Conservation (phyloP, 2,329 filamentous ascomycete species). For the Pseudofabraea citricarpa region DNA sequence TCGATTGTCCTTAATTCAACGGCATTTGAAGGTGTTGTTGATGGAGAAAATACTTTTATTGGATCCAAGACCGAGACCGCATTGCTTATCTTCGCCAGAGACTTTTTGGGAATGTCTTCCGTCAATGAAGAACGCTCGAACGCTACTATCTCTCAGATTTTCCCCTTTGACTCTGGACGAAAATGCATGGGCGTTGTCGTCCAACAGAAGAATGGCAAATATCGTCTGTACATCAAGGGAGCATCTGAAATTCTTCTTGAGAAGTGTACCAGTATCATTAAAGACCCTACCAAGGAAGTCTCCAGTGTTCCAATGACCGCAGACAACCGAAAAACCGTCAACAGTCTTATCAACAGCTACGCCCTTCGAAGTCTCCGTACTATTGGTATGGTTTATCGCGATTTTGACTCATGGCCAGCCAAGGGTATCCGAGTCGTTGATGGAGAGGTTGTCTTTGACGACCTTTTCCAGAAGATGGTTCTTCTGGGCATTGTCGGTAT, state of each 20-base stretch:
- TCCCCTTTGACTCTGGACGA: slow-evolving; percentile 35
- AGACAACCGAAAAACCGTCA: slow-evolving; percentile 50
- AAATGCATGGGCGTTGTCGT: slow-evolving; percentile 68
- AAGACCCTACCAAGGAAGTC: slow-evolving; percentile 53
- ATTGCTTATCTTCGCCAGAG: slow-evolving; percentile 63
- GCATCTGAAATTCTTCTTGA: slow-evolving; percentile 46
- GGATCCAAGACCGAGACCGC: slow-evolving; percentile 78
- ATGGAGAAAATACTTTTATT: slow-evolving; percentile 56
- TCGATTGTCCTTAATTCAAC: slow-evolving; percentile 66
- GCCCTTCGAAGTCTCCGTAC: slow-evolving; percentile 67
- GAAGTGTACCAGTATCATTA: slow-evolving; percentile 45
- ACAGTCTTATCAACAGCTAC: slow-evolving; percentile 53
- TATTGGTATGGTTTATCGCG: slow-evolving; percentile 69
- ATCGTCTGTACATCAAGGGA: slow-evolving; percentile 46
- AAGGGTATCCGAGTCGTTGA: slow-evolving; percentile 47
- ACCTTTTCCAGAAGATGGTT: slow-evolving; percentile 66
- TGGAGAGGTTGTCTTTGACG: slow-evolving; percentile 63
- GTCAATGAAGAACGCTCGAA: slow-evolving; percentile 59
- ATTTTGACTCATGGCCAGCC: slow-evolving; percentile 67
- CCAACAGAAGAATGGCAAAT: slow-evolving; percentile 39
- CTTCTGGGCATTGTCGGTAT: slow-evolving; percentile 71
- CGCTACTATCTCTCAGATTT: slow-evolving; percentile 49
- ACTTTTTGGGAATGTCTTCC: slow-evolving; percentile 59
- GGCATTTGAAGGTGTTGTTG: slow-evolving; percentile 61
- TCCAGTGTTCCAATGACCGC: slow-evolving; percentile 46